Evolutionary conservation across 108 stramenopile genomes (phyloP).

Genomic region (Nitzschia sp.): DNA sequence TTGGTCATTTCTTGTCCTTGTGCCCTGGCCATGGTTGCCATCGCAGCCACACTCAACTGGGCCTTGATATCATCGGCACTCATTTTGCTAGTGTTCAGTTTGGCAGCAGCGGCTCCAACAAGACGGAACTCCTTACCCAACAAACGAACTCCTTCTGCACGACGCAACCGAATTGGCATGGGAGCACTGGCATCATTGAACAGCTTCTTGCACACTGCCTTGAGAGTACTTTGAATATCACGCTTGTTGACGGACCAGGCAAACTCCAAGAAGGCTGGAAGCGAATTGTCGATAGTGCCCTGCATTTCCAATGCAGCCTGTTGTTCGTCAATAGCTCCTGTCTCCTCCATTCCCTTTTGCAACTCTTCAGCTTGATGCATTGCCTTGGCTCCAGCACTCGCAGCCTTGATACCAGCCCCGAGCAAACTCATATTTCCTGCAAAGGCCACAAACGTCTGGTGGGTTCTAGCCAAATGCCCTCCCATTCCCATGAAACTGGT

Average conservation of each 20-base stretch:
- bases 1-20: slow-evolving; percentile 80
- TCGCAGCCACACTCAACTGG: slow-evolving; percentile 73
- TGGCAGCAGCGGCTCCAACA: slow-evolving; percentile 48
- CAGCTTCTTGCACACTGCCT: slow-evolving; percentile 69
- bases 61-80: slow-evolving; percentile 70
- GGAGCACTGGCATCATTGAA: slow-evolving; percentile 72
- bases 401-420: slow-evolving; percentile 75
- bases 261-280: slow-evolving; percentile 75
- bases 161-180: slow-evolving; percentile 48
- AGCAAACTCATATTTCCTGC: slow-evolving; percentile 58
- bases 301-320: slow-evolving; percentile 53
- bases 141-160: slow-evolving; percentile 67
- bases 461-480: slow-evolving; percentile 68
- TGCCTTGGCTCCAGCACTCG: slow-evolving; percentile 61
- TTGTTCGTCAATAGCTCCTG: slow-evolving; percentile 47
- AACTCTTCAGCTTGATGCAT: slow-evolving; percentile 71
- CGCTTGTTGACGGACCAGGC: slow-evolving; percentile 81
- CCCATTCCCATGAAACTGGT: slow-evolving; percentile 66
- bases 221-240: slow-evolving; percentile 75
- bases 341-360: slow-evolving; percentile 51
- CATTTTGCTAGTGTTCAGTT: slow-evolving; percentile 22
- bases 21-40: slow-evolving; percentile 88
- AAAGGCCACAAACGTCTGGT: slow-evolving; percentile 52
- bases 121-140: slow-evolving; percentile 62
- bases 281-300: slow-evolving; percentile 61